Percentiles rank a stretch among this genome's conserved stretches.
These are phyloP conservation scores for Hypericum perforatum DNA, from an alignment of 345 rosid genomes.

Conservation along the genomic window DNA sequence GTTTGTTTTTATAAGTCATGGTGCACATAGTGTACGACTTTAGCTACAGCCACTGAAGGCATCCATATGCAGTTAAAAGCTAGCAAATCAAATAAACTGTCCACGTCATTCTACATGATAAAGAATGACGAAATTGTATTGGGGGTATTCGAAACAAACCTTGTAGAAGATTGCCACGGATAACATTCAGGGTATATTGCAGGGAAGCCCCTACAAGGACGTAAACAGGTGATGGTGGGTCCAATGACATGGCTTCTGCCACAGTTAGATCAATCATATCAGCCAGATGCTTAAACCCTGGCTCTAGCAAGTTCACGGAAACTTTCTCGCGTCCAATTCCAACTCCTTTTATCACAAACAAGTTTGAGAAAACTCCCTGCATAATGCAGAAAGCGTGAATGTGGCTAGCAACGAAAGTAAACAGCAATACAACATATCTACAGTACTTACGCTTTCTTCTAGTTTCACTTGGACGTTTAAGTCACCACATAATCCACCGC, in stretches of 20 bases:
- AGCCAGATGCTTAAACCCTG: conserved; percentile 43
- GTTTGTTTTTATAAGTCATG: too few relatives aligned
- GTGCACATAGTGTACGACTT: too few relatives aligned
- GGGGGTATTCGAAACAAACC: conserved; percentile 30
- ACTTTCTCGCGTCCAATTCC: conserved; percentile 83
- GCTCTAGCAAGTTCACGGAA: conserved; percentile 71
- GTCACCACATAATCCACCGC: conserved; percentile 85
- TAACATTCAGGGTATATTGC: conserved; percentile 57
- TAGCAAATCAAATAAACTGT: too few relatives aligned
- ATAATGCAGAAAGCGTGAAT: conserved; percentile 11
- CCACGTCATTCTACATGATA: too few relatives aligned
- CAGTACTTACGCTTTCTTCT: conserved; percentile 60
- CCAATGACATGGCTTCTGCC: conserved; percentile 94
- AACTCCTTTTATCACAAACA: conserved; percentile 72
- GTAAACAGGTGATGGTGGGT: conserved; percentile 81
- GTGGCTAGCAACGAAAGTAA: conserved; percentile 5
- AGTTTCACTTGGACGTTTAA: conserved; percentile 68
- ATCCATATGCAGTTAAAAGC: too few relatives aligned
- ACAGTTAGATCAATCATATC: conserved; percentile 78
- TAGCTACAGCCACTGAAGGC: too few relatives aligned
- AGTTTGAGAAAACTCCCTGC: conserved; percentile 89
- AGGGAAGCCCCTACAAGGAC: conserved; percentile 75
- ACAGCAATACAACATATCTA: background rate
- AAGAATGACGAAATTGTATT: too few relatives aligned
- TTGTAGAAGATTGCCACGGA: conserved; percentile 71